Base-by-base conservation (phyloP, 148 eudicot genomes). In the Chenopodium suecicum region DNA sequence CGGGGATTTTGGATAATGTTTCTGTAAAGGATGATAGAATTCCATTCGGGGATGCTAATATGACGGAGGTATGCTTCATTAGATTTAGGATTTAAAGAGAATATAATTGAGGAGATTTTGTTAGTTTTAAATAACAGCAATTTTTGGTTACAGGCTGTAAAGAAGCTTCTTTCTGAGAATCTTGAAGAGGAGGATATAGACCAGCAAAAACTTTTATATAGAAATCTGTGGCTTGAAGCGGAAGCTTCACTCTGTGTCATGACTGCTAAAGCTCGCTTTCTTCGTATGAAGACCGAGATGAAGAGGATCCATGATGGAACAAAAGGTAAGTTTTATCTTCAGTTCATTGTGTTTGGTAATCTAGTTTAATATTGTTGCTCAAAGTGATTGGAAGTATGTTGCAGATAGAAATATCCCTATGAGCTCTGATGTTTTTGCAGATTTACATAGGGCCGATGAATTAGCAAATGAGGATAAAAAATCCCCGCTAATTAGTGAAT, bases 191-290 rank as follows among this genome's bases (percentile, higher is more conserved):
- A 92, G 84, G 90, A 82, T 79, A 84, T 79, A 80, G 88, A 88
- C 60, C 67, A 89, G 31, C 91, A 90, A 54, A 84, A 87, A 82
- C 84, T 87, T 68, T 79, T 92, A 46, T 97, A 88, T 71, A 92
- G 88, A 86, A 91, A 85, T 83, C 83, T 97, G 54, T 97, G 99
- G 99, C 97, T 94, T 65, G 98, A 97, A 75, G 97, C 99, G 50
- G 99, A 97, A 91, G 98, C 99, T 80, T 90, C 94, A 80, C 85
- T 97, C 31, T 97, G 97, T 89, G 82, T 89, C 46, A 77, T 82
- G 79, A 89, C 91, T 83, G 87, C 88, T 63, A 91, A 81, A 89
- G 89, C 93, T 75, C 98, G 97, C 71, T 97, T 90, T 82, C 81
- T 90, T 62, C 95, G 91, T 12, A 82, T 89, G 91, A 94, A 91